Base-by-base conservation (phyloP, 2,329 filamentous ascomycete species). In the Fusarium mexicanum region DNA sequence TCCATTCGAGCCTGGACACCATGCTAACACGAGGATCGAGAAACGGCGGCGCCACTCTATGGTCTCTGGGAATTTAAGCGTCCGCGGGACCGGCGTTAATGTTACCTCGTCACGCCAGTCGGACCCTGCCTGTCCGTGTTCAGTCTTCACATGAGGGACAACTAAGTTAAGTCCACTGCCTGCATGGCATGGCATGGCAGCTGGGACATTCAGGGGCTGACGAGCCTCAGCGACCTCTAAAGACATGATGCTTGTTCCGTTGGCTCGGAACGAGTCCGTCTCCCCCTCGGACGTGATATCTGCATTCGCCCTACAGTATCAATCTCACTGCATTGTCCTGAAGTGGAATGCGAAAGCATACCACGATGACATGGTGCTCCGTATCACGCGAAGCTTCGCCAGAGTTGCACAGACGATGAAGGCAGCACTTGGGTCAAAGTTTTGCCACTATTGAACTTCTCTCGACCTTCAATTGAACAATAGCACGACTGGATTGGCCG, bases 31-130 rank as follows among this genome's bases (percentile, higher is more conserved):
- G 31, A 64, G 44, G 40, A 53, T 37, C 16, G 41, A 47, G 33
- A 46, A 46, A 59, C 44, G 47, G 26, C 35, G 44, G 48, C 18
- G 37, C 33, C 40, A 51, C 44, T 55, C 26, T 38, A 43, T 35
- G 41, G 51, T 18, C 40, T 44, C 37, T 51, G 44, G 17, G 26
- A 55, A n/a, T 48, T 53, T 29, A 50, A 55, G 35, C 58, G 55
- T 59, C 64, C 71, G 58, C 46, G 40, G 51, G 46, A 51, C 65
- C 37, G 51, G 54, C 65, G 54, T 70, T 67, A 75, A 66, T 74
- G 48, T 76, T 38, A 69, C 40, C 48, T 61, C 61, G 61, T 67
- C 69, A 74, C 70, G 50, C 55, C 61, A 74, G 70, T 67, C 70
- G 47, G 62, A 61, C 59, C 66, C 47, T 72, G 69, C 66, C 44